Evolutionary conservation across 345 rosid species (phyloP).

Genomic region (Stellera chamaejasme): DNA sequence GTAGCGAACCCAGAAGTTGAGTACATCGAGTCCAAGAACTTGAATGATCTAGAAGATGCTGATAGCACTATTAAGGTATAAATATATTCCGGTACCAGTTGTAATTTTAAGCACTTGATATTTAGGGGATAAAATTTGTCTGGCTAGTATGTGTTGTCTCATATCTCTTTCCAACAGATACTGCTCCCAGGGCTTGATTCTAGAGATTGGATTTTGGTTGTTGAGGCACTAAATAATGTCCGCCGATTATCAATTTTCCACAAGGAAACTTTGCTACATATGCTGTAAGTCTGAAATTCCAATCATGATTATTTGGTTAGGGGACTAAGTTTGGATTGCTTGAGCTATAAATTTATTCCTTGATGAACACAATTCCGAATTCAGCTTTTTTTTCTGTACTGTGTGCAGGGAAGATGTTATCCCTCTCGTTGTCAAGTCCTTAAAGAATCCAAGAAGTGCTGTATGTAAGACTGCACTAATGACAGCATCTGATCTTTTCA

Average conservation of each 20-base stretch:
- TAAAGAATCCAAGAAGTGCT: conserved; percentile 97
- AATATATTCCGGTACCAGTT: neutral
- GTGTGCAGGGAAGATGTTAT: conserved; percentile 57
- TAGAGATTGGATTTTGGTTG: conserved; percentile 75
- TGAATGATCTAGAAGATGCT: conserved; percentile 65
- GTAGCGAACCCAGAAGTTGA: conserved; percentile 57
- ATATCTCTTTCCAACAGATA: conserved; percentile 24
- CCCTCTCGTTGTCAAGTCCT: conserved; percentile 70
- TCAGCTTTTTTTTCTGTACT: conserved; percentile 12
- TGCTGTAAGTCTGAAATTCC: conserved; percentile 50
- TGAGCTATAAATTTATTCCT: conserved; percentile 1
- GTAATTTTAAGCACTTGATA: neutral
- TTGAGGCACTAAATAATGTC: conserved; percentile 76
- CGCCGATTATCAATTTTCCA: conserved; percentile 75
- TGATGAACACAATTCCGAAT: conserved; percentile 4
- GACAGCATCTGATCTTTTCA: conserved; percentile 80
- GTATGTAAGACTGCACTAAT: conserved; percentile 93
- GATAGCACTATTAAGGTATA: conserved; percentile 58
- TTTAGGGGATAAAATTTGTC: conserved; percentile 9
- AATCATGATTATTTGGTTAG: conserved; percentile 6
- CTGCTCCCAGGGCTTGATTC: conserved; percentile 73
- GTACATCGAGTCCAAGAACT: conserved; percentile 67
- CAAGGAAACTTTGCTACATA: conserved; percentile 49
- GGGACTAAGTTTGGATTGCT: neutral
- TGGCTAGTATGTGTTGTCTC: conserved; percentile 1